Evolutionary conservation across 805 yeast species (phyloP).

Genomic region (Sugiyamaella chiloensis): DNA sequence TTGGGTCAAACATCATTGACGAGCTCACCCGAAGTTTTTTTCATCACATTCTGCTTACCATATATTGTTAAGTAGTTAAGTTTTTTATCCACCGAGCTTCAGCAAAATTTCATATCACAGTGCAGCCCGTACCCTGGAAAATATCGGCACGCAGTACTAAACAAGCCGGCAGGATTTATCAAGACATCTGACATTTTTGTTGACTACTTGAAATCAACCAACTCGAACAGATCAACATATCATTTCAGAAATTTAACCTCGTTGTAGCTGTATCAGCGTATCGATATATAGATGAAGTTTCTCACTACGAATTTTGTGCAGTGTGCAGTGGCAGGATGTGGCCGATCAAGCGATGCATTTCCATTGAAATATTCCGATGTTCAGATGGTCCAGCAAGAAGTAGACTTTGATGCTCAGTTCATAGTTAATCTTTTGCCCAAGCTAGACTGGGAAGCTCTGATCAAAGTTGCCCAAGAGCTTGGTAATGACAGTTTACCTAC

Average conservation of each 20-base stretch:
- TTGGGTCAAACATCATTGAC: slow-evolving; percentile 16
- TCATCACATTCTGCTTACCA: not conserved
- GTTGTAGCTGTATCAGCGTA: not conserved
- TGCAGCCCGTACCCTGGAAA: not conserved
- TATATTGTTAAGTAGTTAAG: too few relatives aligned
- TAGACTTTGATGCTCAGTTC: slow-evolving; percentile 81
- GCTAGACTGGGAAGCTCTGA: slow-evolving; percentile 83
- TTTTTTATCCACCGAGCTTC: too few relatives aligned
- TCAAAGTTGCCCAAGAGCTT: slow-evolving; percentile 69
- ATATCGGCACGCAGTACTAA: too few relatives aligned
- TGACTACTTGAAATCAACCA: too few relatives aligned
- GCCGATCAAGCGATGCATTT: slow-evolving; percentile 67
- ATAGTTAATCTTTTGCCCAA: slow-evolving; percentile 71
- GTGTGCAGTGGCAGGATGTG: slow-evolving; percentile 85
- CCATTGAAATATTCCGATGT: slow-evolving; percentile 73
- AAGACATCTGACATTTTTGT: too few relatives aligned
- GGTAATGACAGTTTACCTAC: slow-evolving; percentile 52
- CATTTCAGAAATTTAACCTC: not conserved
- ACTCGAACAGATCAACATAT: too few relatives aligned
- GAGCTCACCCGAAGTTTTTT: not conserved
- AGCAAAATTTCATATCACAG: not conserved
- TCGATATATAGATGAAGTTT: slow-evolving; percentile 62
- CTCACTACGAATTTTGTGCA: slow-evolving; percentile 94
- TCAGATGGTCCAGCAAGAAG: slow-evolving; percentile 68
- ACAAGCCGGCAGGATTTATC: too few relatives aligned